Base-by-base conservation (phyloP, 2,329 filamentous ascomycete genomes). In the Colletotrichum sp. region DNA sequence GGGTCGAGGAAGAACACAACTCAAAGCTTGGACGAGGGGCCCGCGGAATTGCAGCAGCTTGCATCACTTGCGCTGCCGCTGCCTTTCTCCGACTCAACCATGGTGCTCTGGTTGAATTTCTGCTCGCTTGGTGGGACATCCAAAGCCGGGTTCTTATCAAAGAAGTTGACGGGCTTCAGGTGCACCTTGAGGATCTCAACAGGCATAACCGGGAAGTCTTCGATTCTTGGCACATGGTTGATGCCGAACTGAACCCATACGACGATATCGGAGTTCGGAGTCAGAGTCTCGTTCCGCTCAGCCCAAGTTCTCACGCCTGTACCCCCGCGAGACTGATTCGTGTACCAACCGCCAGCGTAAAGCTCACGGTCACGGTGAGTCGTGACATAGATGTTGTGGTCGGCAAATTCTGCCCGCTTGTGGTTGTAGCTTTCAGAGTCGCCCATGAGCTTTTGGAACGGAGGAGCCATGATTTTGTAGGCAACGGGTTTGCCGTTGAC, bases 201-300 rank as follows among this genome's bases (percentile, higher is more conserved):
- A 1, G 90, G 89, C 89, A 91, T 91, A 47, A 91, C 86, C 0
- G 89, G 89, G 81, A 90, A 91, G 77, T 91, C 89, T 79, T 91
- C 90, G 16, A 88, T 85, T 31, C 87, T 81, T 0, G 87, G 87
- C 69, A 90, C 85, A 74, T 91, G 90, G 51, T 90, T 91, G 74
- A 91, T 86, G 51, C 81, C 81, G 47, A 90, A 90, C 78, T 91
- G 89, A 24, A 91, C 81, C 75, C 86, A 91, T 57, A 90, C 83
- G 3, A 91, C 89, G 33, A 73, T 73, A 36, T 73, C 71, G 2
- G 67, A 70, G 8, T 73, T 36, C 51, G 67, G 31, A 9, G 67
- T 66, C 16, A 73, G 11, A 24, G 67, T 57, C 61, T 73, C 71
- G 38, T 73, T 63, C 9, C 72, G 62, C 29, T 63, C 55, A n/a